phyloP scores from a whole-genome alignment of 371 early-diverging fungal species.

The Apophysomyces sp. region DNA sequence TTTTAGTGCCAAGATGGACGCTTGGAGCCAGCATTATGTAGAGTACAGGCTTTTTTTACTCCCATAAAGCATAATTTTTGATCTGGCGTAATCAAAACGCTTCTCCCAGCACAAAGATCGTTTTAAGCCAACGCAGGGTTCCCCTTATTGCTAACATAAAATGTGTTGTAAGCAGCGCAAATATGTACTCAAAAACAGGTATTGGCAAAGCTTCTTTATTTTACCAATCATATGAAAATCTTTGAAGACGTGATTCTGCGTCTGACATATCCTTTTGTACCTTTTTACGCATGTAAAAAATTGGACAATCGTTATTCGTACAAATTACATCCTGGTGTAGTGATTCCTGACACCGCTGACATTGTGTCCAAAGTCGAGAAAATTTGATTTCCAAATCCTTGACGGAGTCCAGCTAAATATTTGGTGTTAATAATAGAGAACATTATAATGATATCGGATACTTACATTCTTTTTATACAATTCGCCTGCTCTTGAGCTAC shows the following conservation, averaged over 20 bases:
- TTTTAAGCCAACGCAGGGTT: no score
- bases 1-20: no score
- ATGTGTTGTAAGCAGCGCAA: no score
- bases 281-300: slow-evolving; percentile 99
- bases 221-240: slow-evolving; percentile 68
- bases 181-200: no score
- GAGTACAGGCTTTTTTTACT: no score
- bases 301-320: slow-evolving; percentile 97
- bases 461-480: slow-evolving; percentile 72
- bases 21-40: no score
- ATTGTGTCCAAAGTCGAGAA: slow-evolving; percentile 98
- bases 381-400: slow-evolving; percentile 81
- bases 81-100: no score
- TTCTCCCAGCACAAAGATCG: no score
- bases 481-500: slow-evolving; percentile 70
- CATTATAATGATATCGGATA: background rate
- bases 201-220: no score
- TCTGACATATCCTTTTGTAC: slow-evolving; percentile 95
- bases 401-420: slow-evolving; percentile 53
- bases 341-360: slow-evolving; percentile 98
- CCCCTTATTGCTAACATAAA: no score
- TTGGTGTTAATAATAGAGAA: no score
- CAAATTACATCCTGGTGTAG: slow-evolving; percentile 98
- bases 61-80: no score
- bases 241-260: slow-evolving; percentile 55